Evolutionary conservation across 192 early-diverging fungal species (phyloP).

Genomic region (Entophlyctis luteolus): DNA sequence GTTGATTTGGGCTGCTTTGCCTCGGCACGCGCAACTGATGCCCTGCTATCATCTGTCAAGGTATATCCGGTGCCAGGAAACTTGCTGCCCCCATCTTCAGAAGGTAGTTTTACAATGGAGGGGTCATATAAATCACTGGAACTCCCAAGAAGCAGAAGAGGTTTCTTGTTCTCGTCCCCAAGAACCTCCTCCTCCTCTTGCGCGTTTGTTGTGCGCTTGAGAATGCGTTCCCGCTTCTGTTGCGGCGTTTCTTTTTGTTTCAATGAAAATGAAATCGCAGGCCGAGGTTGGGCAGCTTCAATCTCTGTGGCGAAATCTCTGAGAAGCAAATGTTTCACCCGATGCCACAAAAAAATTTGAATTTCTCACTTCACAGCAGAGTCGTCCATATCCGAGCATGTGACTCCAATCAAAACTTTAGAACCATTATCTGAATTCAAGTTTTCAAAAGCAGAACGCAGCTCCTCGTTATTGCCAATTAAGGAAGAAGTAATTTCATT

Average conservation of each 20-base stretch:
- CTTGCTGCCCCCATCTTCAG: background rate
- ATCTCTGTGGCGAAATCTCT: background rate
- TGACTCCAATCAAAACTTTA: background rate
- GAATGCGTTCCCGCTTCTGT: constrained; percentile 9
- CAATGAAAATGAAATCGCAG: background rate
- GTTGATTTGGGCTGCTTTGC: background rate
- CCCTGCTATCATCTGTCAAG: background rate
- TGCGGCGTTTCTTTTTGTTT: constrained; percentile 13
- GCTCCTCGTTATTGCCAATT: too few relatives aligned
- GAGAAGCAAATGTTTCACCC: background rate
- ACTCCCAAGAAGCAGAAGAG: constrained; percentile 2
- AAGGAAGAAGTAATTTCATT: too few relatives aligned
- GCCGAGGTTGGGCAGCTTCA: background rate
- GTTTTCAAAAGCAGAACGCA: too few relatives aligned
- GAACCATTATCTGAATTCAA: too few relatives aligned
- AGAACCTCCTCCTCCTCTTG: background rate
- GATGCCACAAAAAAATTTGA: background rate
- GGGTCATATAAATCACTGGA: constrained; percentile 1
- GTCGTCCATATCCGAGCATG: background rate
- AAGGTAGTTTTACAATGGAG: background rate
- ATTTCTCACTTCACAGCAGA: background rate
- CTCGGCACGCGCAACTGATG: background rate
- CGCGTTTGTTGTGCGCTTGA: background rate
- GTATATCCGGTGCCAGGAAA: constrained; percentile 4
- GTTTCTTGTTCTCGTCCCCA: background rate